A percentile compares a stretch with the other conserved stretches of the same genome.
These are phyloP conservation scores for Boletus rubropictus DNA, from an alignment of 768 basidiomycete species.

Conservation along the genomic window DNA sequence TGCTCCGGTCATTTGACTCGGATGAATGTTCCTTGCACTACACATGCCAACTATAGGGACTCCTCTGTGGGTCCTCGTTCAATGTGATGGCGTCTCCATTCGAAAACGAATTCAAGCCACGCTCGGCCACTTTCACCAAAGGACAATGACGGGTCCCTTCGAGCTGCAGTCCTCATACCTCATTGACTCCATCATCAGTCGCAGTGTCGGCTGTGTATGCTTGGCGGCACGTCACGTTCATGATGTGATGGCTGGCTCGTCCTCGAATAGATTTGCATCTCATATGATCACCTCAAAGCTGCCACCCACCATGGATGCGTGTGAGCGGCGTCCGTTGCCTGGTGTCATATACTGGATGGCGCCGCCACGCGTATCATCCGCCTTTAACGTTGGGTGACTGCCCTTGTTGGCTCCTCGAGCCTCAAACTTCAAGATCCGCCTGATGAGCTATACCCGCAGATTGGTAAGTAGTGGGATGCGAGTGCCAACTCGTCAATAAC, in stretches of 20 bases:
- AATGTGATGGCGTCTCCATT: not conserved
- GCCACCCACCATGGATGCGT: constrained; percentile 9
- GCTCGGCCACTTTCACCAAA: not conserved
- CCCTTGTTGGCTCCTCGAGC: not conserved
- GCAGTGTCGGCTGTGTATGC: constrained; percentile 13
- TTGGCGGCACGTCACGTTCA: not conserved
- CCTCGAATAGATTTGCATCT: not conserved
- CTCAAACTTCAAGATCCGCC: constrained; percentile 14
- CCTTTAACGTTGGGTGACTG: not conserved
- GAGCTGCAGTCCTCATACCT: not conserved
- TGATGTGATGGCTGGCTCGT: constrained; percentile 3
- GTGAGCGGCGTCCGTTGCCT: constrained; percentile 5
- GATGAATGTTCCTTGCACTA: not conserved
- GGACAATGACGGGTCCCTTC: not conserved
- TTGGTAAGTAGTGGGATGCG: not conserved
- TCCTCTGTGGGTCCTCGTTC: constrained; percentile 1
- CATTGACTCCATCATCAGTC: constrained; percentile 3
- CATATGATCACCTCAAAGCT: constrained; percentile 10
- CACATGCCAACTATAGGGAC: not conserved
- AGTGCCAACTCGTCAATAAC: constrained; percentile 10
- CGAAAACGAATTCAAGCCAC: not conserved
- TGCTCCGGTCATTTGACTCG: constrained; percentile 1
- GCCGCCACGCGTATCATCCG: not conserved
- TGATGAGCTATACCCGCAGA: constrained; percentile 7
- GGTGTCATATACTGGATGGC: not conserved